A percentile compares a stretch with the other conserved stretches of the same genome.
Evolutionary conservation across 345 rosid species (phyloP).

Genomic region (Pugionium dolabratum): DNA sequence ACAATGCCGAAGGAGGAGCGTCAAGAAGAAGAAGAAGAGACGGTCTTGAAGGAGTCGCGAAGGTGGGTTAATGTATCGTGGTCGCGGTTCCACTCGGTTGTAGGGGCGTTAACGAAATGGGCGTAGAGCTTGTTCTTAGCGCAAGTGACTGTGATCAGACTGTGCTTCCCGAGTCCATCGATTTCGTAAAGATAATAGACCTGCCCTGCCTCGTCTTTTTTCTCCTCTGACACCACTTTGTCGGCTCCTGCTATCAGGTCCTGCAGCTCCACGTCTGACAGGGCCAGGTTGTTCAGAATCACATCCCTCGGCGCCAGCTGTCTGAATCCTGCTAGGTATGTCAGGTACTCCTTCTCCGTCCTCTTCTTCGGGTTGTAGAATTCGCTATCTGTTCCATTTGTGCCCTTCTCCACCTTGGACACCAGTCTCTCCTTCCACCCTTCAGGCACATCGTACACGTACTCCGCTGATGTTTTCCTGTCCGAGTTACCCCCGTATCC

Average conservation of each 20-base stretch:
- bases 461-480: conserved; percentile 88
- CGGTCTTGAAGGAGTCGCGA: conserved; percentile 84
- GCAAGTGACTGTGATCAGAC: conserved; percentile 80
- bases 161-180: conserved; percentile 67
- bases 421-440: conserved; percentile 93
- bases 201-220: conserved; percentile 67
- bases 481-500: conserved; percentile 90
- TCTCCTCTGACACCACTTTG: conserved; percentile 60
- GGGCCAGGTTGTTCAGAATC: conserved; percentile 72
- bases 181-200: conserved; percentile 79
- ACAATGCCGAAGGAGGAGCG: neutral
- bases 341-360: conserved; percentile 82
- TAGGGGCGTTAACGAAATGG: conserved; percentile 86
- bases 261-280: conserved; percentile 82
- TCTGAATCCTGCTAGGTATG: conserved; percentile 75
- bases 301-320: conserved; percentile 76
- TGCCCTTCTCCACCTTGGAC: conserved; percentile 94
- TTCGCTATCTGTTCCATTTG: conserved; percentile 90
- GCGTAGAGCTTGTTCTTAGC: conserved; percentile 88
- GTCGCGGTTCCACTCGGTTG: conserved; percentile 84
- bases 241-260: conserved; percentile 80
- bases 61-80: conserved; percentile 70
- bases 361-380: conserved; percentile 84
- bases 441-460: conserved; percentile 82
- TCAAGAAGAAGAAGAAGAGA: conserved; percentile 39